Conservation (phyloP, 352 stramenopile species). For the Halophytophthora batemanensis region DNA sequence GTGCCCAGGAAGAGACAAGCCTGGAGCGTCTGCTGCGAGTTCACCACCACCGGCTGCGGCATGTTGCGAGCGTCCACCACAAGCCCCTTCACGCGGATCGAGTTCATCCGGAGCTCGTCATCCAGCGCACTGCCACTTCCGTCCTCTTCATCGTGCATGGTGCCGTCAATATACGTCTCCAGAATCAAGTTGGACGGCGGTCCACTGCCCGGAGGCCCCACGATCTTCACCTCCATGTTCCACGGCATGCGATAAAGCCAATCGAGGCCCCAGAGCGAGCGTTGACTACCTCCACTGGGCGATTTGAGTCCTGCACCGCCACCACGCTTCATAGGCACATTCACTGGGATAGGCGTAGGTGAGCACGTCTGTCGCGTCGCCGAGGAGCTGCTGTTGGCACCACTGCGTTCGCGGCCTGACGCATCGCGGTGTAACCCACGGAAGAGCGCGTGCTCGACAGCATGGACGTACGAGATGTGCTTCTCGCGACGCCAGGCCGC, state of each 20-base stretch:
- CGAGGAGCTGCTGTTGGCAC: conserved; percentile 22
- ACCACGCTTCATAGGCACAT: conserved; percentile 80
- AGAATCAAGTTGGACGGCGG: conserved; percentile 84
- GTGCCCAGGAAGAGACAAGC: conserved; percentile 84
- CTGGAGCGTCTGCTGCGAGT: conserved; percentile 85
- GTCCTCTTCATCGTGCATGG: conserved; percentile 72
- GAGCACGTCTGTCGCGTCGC: conserved; percentile 48
- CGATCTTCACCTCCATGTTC: conserved; percentile 92
- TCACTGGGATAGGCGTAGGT: conserved; percentile 79
- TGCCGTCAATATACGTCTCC: conserved; percentile 87
- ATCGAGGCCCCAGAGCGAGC: conserved; percentile 79
- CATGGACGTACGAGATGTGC: conserved; percentile 83
- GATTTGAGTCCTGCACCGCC: conserved; percentile 45
- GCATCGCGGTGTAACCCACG: conserved; percentile 80
- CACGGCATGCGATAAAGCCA: conserved; percentile 90
- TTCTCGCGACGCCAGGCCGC: conserved; percentile 77
- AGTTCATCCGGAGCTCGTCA: conserved; percentile 83
- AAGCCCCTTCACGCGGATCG: conserved; percentile 84
- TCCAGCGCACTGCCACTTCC: conserved; percentile 57
- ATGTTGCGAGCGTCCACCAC: conserved; percentile 87
- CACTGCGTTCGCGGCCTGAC: conserved; percentile 55
- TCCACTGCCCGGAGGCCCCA: conserved; percentile 77
- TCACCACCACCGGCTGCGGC: conserved; percentile 82
- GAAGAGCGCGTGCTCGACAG: conserved; percentile 79
- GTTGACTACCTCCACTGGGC: conserved; percentile 55